These are phyloP conservation scores for Heritiera littoralis DNA, from an alignment of 345 rosid genomes.

Conservation along the genomic window DNA sequence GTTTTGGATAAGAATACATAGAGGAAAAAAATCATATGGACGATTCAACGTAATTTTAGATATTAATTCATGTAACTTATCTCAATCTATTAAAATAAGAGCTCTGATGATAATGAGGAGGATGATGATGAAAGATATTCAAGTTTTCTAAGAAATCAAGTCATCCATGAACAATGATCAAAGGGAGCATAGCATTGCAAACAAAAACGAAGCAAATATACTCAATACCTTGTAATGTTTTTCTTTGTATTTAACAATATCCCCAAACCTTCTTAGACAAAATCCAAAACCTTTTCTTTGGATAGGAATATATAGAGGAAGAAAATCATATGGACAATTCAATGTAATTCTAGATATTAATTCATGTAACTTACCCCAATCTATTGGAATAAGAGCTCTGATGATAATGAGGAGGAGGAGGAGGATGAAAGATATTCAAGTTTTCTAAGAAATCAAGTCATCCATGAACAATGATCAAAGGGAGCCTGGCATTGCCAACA, in stretches of 20 bases:
- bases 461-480: not conserved
- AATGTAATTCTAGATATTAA: too few species aligned
- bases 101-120: too few species aligned
- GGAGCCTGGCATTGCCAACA: not conserved
- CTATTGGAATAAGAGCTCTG: too few species aligned
- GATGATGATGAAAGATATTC: not conserved
- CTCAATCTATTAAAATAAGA: too few species aligned
- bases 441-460: not conserved
- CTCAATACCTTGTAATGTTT: not conserved
- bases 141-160: not conserved
- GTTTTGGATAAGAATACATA: too few species aligned
- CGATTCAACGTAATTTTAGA: too few species aligned
- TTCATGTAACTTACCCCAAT: too few species aligned
- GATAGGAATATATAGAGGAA: too few species aligned
- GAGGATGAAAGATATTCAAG: not conserved
- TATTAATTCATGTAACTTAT: too few species aligned
- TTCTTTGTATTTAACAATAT: not conserved
- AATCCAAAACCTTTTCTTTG: not conserved
- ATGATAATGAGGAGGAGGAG: too few species aligned
- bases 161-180: not conserved
- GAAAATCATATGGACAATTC: too few species aligned
- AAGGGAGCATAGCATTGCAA: not conserved
- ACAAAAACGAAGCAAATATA: not conserved
- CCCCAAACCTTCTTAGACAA: not conserved
- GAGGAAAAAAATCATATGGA: too few species aligned